These are phyloP conservation scores for Cucurbita moschata DNA, from an alignment of 306 rosid species.

Conservation along the genomic window DNA sequence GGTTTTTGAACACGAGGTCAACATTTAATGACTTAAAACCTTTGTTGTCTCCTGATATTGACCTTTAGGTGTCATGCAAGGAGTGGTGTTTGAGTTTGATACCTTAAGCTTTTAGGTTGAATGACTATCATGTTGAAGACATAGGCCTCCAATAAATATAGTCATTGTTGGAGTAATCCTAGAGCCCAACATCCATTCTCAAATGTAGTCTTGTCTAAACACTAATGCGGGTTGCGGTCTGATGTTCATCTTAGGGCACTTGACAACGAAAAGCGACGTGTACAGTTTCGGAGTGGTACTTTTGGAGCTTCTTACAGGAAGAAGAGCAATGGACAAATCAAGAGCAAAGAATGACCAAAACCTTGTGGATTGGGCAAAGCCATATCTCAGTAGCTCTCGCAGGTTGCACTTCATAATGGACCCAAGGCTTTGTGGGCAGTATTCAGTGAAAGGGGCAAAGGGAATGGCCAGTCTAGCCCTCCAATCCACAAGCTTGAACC, in stretches of 20 bases:
- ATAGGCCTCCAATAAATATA: no score
- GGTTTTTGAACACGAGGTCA: neutral
- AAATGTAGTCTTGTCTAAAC: neutral
- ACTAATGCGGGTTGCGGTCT: neutral
- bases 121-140: neutral
- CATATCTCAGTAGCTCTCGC: constrained; percentile 48
- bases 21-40: neutral
- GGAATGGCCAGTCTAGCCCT: constrained; percentile 56
- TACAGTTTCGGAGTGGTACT: constrained; percentile 86
- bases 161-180: neutral
- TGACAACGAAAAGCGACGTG: constrained; percentile 76
- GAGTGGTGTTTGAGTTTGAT: neutral
- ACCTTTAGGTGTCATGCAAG: neutral
- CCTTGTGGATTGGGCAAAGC: constrained; percentile 85
- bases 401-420: constrained; percentile 58
- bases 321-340: constrained; percentile 68
- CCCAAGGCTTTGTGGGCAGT: constrained; percentile 73
- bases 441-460: constrained; percentile 76
- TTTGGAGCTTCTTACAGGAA: constrained; percentile 69
- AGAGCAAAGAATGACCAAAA: constrained; percentile 68
- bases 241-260: constrained; percentile 45
- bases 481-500: constrained; percentile 59
- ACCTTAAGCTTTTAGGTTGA: neutral
- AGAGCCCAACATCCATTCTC: neutral
- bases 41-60: no score